Base-by-base conservation (phyloP, 1,284 basidiomycete genomes). In the Sporisorium graminicola region DNA sequence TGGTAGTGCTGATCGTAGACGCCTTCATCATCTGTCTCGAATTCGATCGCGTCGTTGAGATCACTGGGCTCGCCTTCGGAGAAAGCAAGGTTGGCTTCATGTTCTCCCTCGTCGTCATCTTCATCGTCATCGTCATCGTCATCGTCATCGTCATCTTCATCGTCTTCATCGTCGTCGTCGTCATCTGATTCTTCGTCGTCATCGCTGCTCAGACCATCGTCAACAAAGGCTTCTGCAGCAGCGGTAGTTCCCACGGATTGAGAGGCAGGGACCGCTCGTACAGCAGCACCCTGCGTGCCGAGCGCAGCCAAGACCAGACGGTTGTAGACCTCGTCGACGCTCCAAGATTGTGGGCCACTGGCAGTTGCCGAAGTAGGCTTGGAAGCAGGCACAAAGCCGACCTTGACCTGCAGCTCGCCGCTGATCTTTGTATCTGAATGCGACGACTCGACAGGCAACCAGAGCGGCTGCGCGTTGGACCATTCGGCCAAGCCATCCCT, bases 161-260 rank as follows among this genome's bases (percentile, higher is more conserved):
- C n/a, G n/a, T n/a, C n/a, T n/a, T n/a, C n/a, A n/a, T n/a, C n/a
- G n/a, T n/a, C n/a, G n/a, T 69, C 66, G 10, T 64, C 59, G 24
- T 75, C 73, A 16, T 56, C 54, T 35, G 42, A 26, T 35, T 73
- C 74, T 1, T 80, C 78, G 20, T 44, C 62, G 57, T n/a, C n/a
- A n/a, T 66, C 66, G 52, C 59, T 70, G 46, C 73, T 78, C 46
- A 82, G 51, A 14, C 79, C 81, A 42, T 82, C 75, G 33, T 80
- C 78, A 31, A 78, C 46, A 51, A 80, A 82, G n/a, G 76, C 72
- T n/a, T 81, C 78, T 14, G 65, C 58, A 10, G 78, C 70, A 18
- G 57, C 74, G 1, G 74, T 57, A 1, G 76, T 83, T 8, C 81
- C 81, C 29, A 83, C 81, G 1, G 74, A 78, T 56, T 82, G 76